Conservation (phyloP, 2,329 filamentous ascomycete species). For the Purpureocillium lavendulum region DNA sequence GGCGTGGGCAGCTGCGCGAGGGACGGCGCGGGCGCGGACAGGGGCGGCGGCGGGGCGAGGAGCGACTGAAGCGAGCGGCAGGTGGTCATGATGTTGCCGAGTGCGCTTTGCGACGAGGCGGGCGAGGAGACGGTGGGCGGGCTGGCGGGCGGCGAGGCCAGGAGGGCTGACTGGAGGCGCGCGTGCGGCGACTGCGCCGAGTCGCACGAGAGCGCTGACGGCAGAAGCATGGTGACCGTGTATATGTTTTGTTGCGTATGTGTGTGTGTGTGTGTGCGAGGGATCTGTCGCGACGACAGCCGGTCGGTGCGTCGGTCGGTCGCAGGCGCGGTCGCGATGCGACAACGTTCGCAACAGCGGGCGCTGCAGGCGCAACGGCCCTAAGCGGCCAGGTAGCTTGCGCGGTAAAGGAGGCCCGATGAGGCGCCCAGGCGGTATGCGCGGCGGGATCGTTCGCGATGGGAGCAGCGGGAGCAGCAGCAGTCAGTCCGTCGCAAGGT, state of each 20-base stretch:
- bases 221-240: constrained; percentile 44
- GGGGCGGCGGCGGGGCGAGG: constrained; percentile 26
- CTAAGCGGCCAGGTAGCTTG: too few relatives aligned
- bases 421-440: too few relatives aligned
- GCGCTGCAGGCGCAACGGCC: too few relatives aligned
- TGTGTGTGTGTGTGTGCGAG: too few relatives aligned
- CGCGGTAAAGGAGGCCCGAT: too few relatives aligned
- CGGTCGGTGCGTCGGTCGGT: too few relatives aligned
- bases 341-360: too few relatives aligned
- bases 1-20: constrained; percentile 42
- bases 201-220: constrained; percentile 51
- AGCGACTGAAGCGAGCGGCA: constrained; percentile 55
- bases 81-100: constrained; percentile 48
- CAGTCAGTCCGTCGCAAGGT: too few relatives aligned
- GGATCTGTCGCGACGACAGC: too few relatives aligned
- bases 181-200: constrained; percentile 34
- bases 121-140: constrained; percentile 38
- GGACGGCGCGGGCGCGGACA: constrained; percentile 20
- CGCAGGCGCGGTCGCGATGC: too few relatives aligned
- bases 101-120: constrained; percentile 33
- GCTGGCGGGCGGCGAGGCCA: constrained; percentile 52
- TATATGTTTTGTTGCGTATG: constrained; percentile 1
- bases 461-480: too few relatives aligned
- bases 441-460: too few relatives aligned
- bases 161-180: constrained; percentile 38